These are phyloP conservation scores for Domatiomyces globalis DNA, from an alignment of 2,329 filamentous ascomycete genomes.

Conservation along the genomic window DNA sequence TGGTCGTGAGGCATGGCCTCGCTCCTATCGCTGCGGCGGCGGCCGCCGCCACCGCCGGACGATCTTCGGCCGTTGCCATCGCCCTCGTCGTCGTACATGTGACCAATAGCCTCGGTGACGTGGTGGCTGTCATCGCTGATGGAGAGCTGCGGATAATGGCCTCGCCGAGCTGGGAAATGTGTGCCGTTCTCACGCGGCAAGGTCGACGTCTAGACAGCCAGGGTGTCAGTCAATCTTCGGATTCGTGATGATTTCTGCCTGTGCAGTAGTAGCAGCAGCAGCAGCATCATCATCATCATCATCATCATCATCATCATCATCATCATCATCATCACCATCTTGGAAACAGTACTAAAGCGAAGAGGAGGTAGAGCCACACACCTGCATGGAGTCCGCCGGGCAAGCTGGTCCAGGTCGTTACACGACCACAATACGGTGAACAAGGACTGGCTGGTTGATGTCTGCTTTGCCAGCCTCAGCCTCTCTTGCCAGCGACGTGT, in stretches of 20 bases:
- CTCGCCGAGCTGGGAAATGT: conserved; percentile 39
- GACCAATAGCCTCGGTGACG: conserved; percentile 85
- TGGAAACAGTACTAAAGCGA: neutral
- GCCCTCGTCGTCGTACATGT: conserved; percentile 64
- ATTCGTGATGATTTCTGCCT: neutral
- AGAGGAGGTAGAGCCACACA: neutral
- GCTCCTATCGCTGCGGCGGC: too few species aligned
- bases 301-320: too few species aligned
- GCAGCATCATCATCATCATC: too few species aligned
- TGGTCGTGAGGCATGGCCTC: too few species aligned
- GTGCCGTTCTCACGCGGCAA: conserved; percentile 28
- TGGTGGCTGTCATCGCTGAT: conserved; percentile 86
- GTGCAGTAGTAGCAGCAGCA: too few species aligned
- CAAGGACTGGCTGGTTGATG: too few species aligned
- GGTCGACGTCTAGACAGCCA: conserved; percentile 26
- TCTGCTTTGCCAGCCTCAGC: neutral
- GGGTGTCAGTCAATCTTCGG: conserved; percentile 6
- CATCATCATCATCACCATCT: too few species aligned
- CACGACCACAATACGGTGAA: neutral
- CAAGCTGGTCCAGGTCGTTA: neutral
- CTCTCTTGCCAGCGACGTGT: neutral
- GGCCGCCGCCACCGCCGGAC: conserved; percentile 24
- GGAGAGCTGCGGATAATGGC: conserved; percentile 47
- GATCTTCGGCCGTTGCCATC: conserved; percentile 46
- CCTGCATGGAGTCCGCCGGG: neutral